Evolutionary conservation across 768 basidiomycete genomes (phyloP).

Genomic region (Suillus subalutaceus): DNA sequence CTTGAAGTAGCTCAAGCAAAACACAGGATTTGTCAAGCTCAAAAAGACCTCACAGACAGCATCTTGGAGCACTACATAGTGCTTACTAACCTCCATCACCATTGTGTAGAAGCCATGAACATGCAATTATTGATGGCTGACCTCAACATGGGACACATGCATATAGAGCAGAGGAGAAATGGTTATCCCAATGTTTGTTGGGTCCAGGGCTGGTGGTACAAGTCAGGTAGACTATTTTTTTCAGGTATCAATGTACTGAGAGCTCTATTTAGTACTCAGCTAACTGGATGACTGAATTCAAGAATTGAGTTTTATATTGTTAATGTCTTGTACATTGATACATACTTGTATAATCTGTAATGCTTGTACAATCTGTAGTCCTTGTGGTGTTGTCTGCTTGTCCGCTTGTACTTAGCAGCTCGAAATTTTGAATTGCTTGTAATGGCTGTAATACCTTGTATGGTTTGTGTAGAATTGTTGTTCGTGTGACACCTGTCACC

Average conservation of each 20-base stretch:
- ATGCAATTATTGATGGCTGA: neutral
- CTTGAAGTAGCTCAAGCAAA: neutral
- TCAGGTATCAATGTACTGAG: too few species aligned
- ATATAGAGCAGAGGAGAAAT: neutral
- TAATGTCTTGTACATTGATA: neutral
- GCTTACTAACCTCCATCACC: neutral
- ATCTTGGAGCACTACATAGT: neutral
- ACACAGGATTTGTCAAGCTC: neutral
- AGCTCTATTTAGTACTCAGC: too few species aligned
- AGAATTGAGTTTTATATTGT: too few species aligned
- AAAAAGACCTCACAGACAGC: neutral
- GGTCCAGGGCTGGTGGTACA: neutral
- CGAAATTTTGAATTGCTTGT: conserved; percentile 1
- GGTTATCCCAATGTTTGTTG: neutral
- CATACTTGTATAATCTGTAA: neutral
- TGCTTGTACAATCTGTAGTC: neutral
- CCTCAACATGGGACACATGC: neutral
- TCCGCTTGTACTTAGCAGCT: neutral
- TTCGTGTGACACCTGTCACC: neutral
- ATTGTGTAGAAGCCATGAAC: neutral
- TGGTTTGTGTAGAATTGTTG: neutral
- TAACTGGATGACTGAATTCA: too few species aligned
- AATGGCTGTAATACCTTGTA: neutral
- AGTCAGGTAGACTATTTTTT: neutral
- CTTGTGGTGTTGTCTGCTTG: neutral